A percentile compares a stretch with the other conserved stretches of the same genome.
phyloP scores from a whole-genome alignment of 305 asterid genomes.

The Fraxinus paxiana region DNA sequence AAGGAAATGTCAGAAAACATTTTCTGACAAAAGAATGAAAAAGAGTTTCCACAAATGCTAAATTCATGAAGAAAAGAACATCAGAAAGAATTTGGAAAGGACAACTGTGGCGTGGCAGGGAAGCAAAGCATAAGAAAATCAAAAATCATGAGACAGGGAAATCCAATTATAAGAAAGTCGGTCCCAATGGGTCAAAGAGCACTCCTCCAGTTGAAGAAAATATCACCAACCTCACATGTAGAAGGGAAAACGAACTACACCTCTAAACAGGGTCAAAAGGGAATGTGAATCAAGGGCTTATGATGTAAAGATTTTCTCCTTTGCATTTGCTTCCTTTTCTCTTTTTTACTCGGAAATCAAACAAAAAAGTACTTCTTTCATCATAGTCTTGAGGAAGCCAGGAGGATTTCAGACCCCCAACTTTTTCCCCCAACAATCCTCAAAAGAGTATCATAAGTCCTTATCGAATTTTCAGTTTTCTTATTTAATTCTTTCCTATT shows the following conservation, averaged over 20 bases:
- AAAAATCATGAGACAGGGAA: background rate
- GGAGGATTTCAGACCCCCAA: background rate
- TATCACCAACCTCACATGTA: background rate
- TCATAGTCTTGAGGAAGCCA: background rate
- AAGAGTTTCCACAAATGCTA: background rate
- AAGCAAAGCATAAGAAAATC: background rate
- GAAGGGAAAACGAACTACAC: background rate
- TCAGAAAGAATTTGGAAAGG: background rate
- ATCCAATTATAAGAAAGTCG: conserved; percentile 5
- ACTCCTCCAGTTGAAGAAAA: background rate
- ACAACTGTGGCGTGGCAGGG: background rate
- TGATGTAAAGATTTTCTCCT: background rate
- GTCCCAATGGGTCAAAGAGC: background rate
- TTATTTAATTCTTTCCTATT: background rate
- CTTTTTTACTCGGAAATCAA: background rate
- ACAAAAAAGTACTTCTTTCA: background rate
- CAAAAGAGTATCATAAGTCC: background rate
- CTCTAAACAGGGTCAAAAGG: background rate
- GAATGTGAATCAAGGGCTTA: background rate
- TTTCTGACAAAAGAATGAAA: conserved; percentile 9
- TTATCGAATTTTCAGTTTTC: background rate
- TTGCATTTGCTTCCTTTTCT: background rate
- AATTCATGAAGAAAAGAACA: background rate
- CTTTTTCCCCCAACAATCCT: background rate
- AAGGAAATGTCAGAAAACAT: conserved; percentile 11